Evolutionary conservation across 2,329 filamentous ascomycete species (phyloP).

Genomic region (Zasmidium angulare): DNA sequence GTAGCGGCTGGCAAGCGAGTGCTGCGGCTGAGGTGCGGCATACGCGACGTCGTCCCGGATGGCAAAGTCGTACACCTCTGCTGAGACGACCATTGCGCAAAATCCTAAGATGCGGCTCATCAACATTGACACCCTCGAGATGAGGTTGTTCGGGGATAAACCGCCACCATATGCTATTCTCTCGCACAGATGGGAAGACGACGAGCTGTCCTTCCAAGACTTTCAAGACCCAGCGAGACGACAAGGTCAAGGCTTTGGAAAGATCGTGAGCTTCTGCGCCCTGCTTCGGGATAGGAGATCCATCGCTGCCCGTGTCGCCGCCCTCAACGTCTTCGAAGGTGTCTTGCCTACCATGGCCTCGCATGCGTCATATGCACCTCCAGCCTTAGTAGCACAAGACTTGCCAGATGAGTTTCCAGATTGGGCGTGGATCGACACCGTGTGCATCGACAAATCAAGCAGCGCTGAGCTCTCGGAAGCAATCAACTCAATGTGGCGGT

Average conservation of each 20-base stretch:
- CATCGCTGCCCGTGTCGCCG: too few relatives aligned
- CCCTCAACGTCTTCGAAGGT: too few relatives aligned
- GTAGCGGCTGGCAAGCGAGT: too few relatives aligned
- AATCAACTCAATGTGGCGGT: constrained; percentile 22
- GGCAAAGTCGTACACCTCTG: too few relatives aligned
- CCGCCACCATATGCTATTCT: constrained; percentile 16
- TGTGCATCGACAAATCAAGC: constrained; percentile 22
- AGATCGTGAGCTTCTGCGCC: not conserved
- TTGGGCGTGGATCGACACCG: constrained; percentile 21
- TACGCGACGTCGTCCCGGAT: too few relatives aligned
- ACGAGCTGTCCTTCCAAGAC: constrained; percentile 13
- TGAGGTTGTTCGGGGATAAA: constrained; percentile 17
- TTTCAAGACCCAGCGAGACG: not conserved
- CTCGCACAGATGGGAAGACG: constrained; percentile 16
- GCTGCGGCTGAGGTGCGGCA: too few relatives aligned
- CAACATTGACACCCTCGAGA: constrained; percentile 15
- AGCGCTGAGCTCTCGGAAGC: constrained; percentile 20
- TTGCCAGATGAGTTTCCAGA: too few relatives aligned
- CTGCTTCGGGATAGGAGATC: too few relatives aligned
- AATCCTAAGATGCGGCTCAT: constrained; percentile 31
- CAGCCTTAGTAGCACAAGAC: too few relatives aligned
- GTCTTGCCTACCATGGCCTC: too few relatives aligned
- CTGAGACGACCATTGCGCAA: too few relatives aligned
- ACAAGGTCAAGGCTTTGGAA: not conserved
- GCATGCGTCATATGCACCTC: too few relatives aligned